Evolutionary conservation across 495 filamentous ascomycete genomes (phyloP), one percentile per base, ranked within the genome.

Genomic region (Hypoxylon cercidicola): DNA sequence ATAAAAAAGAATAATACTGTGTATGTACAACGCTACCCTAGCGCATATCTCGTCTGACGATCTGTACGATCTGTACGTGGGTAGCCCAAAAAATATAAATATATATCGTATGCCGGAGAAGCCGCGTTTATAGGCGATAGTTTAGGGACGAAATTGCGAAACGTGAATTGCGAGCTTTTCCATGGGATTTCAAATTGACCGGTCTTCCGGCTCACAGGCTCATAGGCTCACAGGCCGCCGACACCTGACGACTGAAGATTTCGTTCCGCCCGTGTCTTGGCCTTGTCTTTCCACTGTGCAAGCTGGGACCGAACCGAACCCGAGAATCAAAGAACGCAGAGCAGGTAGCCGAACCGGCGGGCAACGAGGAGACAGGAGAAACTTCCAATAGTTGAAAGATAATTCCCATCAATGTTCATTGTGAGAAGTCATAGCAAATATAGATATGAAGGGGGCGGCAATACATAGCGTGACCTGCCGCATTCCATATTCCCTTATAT

Each of bases 131-230:
- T 16, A 20, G 28, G 52, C 57, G 52, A 45, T 53, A 48, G 19
- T 53, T 48, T 58, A 32, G 64, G 44, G 10, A 60, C 41, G 20
- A 47, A 25, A 45, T 62, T 50, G 45, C 30, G 55, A 37, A 66
- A 64, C 65, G 58, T 55, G 54, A 67, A n/a, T n/a, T 60, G 46
- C n/a, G 39, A 69, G 37, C 30, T 40, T 54, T 61, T 55, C 47
- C 47, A 54, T 62, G 62, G 58, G 64, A 64, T 65, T 56, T 40
- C 11, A 60, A 67, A 60, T 61, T 56, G 64, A 52, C 68, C 71
- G 65, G 62, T 71, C 57, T 70, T 72, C 66, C 63, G 58, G 63
- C 55, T 60, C 61, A 55, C 56, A 64, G 5, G 53, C 55, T n/a
- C n/a, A n/a, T n/a, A n/a, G 58, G 63, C 55, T 60, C 61, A 55